These are phyloP conservation scores for Moesziomyces parantarcticus DNA, from an alignment of 1,284 basidiomycete species.

Conservation along the genomic window DNA sequence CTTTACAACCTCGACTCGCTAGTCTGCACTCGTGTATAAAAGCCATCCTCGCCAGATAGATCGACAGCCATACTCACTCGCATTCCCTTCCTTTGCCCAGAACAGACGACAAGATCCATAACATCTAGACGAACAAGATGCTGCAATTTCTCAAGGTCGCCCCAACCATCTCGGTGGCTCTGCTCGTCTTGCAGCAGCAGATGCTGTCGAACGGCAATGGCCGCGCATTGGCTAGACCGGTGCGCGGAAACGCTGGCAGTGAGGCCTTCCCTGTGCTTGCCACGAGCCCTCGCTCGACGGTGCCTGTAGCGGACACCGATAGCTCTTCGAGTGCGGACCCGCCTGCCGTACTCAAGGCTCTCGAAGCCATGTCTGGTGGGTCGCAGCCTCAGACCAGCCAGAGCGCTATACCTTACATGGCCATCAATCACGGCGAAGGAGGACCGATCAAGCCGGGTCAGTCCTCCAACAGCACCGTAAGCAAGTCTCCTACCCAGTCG, in stretches of 20 bases:
- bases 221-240: conserved; percentile 17
- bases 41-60: neutral
- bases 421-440: conserved; percentile 32
- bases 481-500: neutral
- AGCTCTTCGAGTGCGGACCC: conserved; percentile 2
- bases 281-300: neutral
- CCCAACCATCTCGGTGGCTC: conserved; percentile 10
- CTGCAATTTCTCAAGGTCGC: conserved; percentile 15
- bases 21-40: too few relatives aligned
- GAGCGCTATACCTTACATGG: neutral
- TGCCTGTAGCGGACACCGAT: neutral
- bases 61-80: conserved; percentile 1
- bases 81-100: conserved; percentile 2
- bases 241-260: neutral
- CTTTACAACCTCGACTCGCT: too few relatives aligned
- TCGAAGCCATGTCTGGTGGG: conserved; percentile 12
- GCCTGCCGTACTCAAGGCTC: conserved; percentile 26
- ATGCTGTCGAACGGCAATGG: conserved; percentile 2
- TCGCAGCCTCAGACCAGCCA: conserved; percentile 8
- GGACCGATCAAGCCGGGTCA: conserved; percentile 10
- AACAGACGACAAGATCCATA: conserved; percentile 4
- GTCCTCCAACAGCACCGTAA: neutral
- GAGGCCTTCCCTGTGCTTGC: neutral
- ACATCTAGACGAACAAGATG: conserved; percentile 17
- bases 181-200: conserved; percentile 16